Base-by-base conservation (phyloP, 164 flowering plant genomes). In the Cinnamomum micranthum region DNA sequence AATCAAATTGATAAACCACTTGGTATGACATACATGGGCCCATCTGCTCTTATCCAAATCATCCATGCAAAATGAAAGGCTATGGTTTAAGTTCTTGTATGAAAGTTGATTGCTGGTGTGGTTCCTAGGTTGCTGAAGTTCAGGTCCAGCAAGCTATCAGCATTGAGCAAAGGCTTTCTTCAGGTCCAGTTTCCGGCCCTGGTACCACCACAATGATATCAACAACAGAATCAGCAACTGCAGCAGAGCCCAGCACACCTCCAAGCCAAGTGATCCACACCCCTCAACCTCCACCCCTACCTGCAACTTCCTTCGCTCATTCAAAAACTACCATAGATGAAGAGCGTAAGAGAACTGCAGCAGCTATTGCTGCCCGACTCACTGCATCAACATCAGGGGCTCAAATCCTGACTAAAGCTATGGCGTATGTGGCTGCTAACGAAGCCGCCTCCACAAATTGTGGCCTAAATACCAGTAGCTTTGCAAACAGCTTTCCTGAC, bases 301-400 rank as follows among this genome's bases (percentile, higher is more conserved):
- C 91, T 17, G 67, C 74, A 35, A 77, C 82, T 66, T 82, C 89
- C 27, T 87, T 83, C 77, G 79, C 87, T 4, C 73, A 81, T 62
- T 6, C 80, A 17, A 81, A 51, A 71, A 59, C 71, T 51, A 20
- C 80, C 17, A 73, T 79, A 60, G 90, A 83, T 50, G 94, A 88
- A 69, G 88, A 84, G 28, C 84, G 80, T 72, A 89, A 86, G 79
- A 87, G 82, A 81, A 85, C 90, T 5, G 88, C 90, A 28, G 96
- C 91, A 9, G 97, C 95, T 55, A 92, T 92, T 71, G 93, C 90
- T 50, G 97, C 97, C 74, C 90, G 86, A 76, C 90, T 92, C 70
- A 80, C 95, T 41, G 91, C 97, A 22, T 90, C 94, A 25, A 81
- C 93, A 73, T 88, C 95, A 24, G 90, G 93, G 4, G 93, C 92